These are phyloP conservation scores for Xylariales sp. DNA, from an alignment of 2,329 filamentous ascomycete species.

Conservation along the genomic window DNA sequence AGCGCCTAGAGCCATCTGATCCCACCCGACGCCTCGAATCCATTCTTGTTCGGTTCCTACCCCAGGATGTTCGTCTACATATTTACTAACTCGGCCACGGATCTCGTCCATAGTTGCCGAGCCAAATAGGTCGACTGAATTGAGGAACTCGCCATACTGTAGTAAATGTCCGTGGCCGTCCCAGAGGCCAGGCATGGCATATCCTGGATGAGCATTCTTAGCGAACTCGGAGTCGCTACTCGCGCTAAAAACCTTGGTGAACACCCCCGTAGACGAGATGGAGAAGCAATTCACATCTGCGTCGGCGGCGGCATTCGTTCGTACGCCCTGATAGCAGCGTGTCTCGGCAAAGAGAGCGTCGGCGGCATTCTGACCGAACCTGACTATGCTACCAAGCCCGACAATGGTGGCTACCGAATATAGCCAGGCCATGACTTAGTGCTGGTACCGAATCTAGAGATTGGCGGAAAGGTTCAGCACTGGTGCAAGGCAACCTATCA, in stretches of 20 bases:
- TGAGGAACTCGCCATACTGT: slow-evolving; percentile 74
- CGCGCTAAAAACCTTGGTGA: slow-evolving; percentile 60
- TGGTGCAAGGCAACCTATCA: not conserved
- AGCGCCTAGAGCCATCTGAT: slow-evolving; percentile 71
- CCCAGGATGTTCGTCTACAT: slow-evolving; percentile 61
- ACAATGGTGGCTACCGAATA: slow-evolving; percentile 40
- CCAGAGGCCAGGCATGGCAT: slow-evolving; percentile 75
- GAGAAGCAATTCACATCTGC: slow-evolving; percentile 66
- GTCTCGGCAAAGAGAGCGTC: slow-evolving; percentile 48
- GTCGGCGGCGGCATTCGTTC: slow-evolving; percentile 53
- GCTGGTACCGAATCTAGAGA: not conserved
- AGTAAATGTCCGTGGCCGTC: slow-evolving; percentile 77
- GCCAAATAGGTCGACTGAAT: slow-evolving; percentile 73
- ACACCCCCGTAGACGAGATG: slow-evolving; percentile 61
- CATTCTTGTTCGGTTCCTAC: slow-evolving; percentile 67
- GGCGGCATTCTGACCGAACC: slow-evolving; percentile 40
- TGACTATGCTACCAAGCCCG: slow-evolving; percentile 43
- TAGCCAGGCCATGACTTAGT: slow-evolving; percentile 33
- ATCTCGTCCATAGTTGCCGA: slow-evolving; percentile 66
- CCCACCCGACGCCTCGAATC: slow-evolving; percentile 77
- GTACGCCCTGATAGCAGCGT: slow-evolving; percentile 59
- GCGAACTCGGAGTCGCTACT: slow-evolving; percentile 45
- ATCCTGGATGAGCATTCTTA: slow-evolving; percentile 56
- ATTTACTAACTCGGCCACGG: slow-evolving; percentile 61
- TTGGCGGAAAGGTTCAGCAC: not conserved